Evolutionary conservation across 176 grass and related monocot genomes (phyloP).

Genomic region (Ensete ventricosum): DNA sequence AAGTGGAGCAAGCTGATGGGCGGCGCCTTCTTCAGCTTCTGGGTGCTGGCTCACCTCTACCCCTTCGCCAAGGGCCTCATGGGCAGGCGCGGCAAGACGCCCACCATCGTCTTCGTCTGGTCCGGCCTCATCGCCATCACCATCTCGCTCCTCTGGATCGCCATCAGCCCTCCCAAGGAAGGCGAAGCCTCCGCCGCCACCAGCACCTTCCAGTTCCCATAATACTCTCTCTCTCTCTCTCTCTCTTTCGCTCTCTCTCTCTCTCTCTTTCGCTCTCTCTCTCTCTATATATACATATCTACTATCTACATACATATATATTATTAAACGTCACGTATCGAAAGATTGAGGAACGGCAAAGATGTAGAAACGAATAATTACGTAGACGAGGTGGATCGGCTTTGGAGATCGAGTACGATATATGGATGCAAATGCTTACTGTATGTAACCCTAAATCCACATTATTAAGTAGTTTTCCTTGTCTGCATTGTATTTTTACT

Average conservation of each 20-base stretch:
- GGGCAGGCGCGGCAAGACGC: constrained; percentile 74
- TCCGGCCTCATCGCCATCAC: constrained; percentile 69
- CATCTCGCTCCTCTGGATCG: constrained; percentile 66
- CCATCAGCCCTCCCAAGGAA: constrained; percentile 56
- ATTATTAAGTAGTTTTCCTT: too few species aligned
- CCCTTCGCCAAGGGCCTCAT: constrained; percentile 82
- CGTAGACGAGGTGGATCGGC: too few species aligned
- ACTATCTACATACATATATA: too few species aligned
- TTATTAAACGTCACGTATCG: too few species aligned
- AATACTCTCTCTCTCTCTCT: neutral
- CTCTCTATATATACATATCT: too few species aligned
- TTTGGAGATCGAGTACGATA: too few species aligned
- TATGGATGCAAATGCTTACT: too few species aligned
- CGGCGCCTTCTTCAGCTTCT: constrained; percentile 83
- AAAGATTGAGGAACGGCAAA: too few species aligned
- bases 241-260: neutral
- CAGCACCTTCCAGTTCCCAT: constrained; percentile 62
- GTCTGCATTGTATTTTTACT: too few species aligned
- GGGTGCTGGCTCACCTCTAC: constrained; percentile 74
- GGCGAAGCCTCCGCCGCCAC: neutral
- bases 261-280: too few species aligned
- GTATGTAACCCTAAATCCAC: too few species aligned
- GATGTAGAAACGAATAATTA: too few species aligned
- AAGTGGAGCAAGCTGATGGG: constrained; percentile 81
- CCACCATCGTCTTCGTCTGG: constrained; percentile 85